Evolutionary conservation across 2,329 filamentous ascomycete genomes (phyloP), one percentile per base, ranked within the genome.

Genomic region (Clonostachys chloroleuca): DNA sequence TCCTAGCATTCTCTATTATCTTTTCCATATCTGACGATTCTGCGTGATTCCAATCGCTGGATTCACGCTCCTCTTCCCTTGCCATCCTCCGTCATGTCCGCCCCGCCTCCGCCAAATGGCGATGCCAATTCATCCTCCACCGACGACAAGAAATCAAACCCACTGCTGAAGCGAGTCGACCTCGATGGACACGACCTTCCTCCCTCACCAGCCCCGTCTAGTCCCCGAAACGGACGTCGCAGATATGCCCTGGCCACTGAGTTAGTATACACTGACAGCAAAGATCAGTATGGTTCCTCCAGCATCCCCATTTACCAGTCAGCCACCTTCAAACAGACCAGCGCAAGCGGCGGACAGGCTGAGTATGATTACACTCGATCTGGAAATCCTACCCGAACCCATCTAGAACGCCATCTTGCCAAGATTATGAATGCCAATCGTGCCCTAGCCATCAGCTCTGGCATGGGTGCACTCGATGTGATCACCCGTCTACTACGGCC

Each of bases 321-420:
- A 43, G 95, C 94, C 43, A 99, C 94, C 36, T 99, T 99, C 77
- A 99, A 99, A 73, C 94, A 97, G 70, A 81, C 81, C 18, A 89
- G 87, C 16, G 86, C 87, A 52, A 78, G 70, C 42, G 90, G 89
- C 50, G 90, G 89, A 50, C 87, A 83, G 56, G 75, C 81, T 61
- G 92, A 97, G 68, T 99, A 97, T 69, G 94, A 99, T 74, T 99
- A 99, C 74, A 97, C 94, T 50, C 89, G 95, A 51, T 97, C 92
- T 35, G 94, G 94, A 48, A 99, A 99, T 66, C 94, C 94, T 16
- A 99, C 94, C 49, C 83, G 94, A 54, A 95, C 92, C 34, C 94
- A 99, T 62, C 82, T 99, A 52, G 94, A 99, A 74, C 84, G 92
- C 49, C 94, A 99, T 68, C 77, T 99, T 58, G 94, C 95, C 61